Conservation (phyloP, 306 rosid genomes). For the Vigna trinervia region DNA sequence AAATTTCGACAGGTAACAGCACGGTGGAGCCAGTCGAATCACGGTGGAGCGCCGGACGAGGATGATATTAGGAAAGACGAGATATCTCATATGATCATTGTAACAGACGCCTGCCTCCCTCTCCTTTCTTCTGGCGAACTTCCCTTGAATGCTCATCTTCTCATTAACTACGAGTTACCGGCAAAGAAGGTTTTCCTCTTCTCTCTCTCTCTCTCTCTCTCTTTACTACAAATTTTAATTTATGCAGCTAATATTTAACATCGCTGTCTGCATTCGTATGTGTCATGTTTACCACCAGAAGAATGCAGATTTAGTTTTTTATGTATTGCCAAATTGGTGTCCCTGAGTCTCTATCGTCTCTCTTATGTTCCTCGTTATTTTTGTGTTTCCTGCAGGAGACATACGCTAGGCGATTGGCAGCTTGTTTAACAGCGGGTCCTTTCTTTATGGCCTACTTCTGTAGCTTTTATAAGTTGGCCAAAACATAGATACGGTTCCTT, state of each 20-base stretch:
- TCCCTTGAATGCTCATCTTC: constrained; percentile 67
- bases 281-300: neutral
- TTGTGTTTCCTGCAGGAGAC: constrained; percentile 68
- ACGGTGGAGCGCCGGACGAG: constrained; percentile 54
- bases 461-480: neutral
- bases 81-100: constrained; percentile 77
- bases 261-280: neutral
- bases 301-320: constrained; percentile 28
- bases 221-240: neutral
- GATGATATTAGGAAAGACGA: constrained; percentile 55
- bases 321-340: constrained; percentile 34
- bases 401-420: constrained; percentile 72
- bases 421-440: constrained; percentile 89
- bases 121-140: constrained; percentile 80
- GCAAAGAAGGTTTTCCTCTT: constrained; percentile 68
- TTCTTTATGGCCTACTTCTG: constrained; percentile 46
- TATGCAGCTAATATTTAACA: neutral
- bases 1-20: constrained; percentile 61
- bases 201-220: neutral
- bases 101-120: constrained; percentile 92
- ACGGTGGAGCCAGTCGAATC: constrained; percentile 63
- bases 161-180: constrained; percentile 84
- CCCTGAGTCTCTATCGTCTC: neutral
- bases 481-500: neutral
- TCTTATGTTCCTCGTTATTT: constrained; percentile 33